These are phyloP conservation scores for Vittaforma corneae DNA, from an alignment of 371 early-diverging fungal genomes.

Conservation along the genomic window DNA sequence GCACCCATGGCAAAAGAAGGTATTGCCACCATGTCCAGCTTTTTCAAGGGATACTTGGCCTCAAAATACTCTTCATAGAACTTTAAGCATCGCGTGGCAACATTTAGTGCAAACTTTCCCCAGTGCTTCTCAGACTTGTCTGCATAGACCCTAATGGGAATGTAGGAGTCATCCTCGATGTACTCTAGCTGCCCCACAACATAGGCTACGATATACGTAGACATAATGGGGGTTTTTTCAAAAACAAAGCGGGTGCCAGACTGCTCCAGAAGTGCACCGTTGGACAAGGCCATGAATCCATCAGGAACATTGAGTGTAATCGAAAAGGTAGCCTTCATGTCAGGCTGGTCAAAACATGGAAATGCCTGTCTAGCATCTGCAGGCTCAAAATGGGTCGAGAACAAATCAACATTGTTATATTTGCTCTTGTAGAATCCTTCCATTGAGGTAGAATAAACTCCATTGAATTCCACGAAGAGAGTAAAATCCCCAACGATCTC, in stretches of 20 bases:
- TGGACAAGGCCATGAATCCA: slow-evolving; percentile 66
- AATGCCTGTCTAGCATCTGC: slow-evolving; percentile 72
- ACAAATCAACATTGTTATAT: slow-evolving; percentile 20
- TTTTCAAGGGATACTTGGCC: slow-evolving; percentile 70
- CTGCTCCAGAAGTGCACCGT: slow-evolving; percentile 62
- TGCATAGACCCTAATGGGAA: slow-evolving; percentile 68
- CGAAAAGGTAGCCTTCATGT: slow-evolving; percentile 75
- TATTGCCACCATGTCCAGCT: slow-evolving; percentile 75
- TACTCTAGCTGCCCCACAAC: slow-evolving; percentile 75
- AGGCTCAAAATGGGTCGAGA: slow-evolving; percentile 76
- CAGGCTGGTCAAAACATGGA: slow-evolving; percentile 81
- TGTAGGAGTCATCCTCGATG: slow-evolving; percentile 65
- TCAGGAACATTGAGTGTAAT: slow-evolving; percentile 65
- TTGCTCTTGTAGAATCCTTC: slow-evolving; percentile 54
- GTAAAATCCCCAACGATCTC: background rate
- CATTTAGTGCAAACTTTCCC: slow-evolving; percentile 68
- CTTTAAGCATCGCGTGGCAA: slow-evolving; percentile 64
- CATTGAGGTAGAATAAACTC: slow-evolving; percentile 30
- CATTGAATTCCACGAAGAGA: slow-evolving; percentile 23
- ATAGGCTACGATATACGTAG: slow-evolving; percentile 77
- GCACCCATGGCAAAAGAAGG: slow-evolving; percentile 73
- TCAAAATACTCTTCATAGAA: slow-evolving; percentile 71
- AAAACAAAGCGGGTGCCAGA: slow-evolving; percentile 56
- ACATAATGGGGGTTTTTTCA: slow-evolving; percentile 72
- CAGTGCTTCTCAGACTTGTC: slow-evolving; percentile 63